Conservation (phyloP, 176 grass and related monocot species). For the Guadua angustifolia region DNA sequence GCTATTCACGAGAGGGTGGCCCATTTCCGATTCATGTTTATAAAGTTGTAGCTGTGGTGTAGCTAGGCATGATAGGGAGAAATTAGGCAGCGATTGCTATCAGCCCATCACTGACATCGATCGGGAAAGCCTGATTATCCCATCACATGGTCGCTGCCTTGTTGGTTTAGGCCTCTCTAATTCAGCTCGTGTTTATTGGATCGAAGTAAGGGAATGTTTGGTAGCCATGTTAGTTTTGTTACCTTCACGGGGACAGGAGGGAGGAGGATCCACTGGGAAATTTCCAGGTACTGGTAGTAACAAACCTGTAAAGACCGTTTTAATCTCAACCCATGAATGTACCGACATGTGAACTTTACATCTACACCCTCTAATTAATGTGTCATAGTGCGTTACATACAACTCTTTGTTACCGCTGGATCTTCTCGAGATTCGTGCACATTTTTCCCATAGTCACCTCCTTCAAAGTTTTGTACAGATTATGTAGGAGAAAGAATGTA, state of each 20-base stretch:
- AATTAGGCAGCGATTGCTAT: background rate
- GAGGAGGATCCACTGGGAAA: background rate
- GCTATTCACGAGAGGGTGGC: slow-evolving; percentile 19
- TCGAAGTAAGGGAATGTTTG: background rate
- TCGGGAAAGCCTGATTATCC: background rate
- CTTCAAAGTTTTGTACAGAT: too few species aligned
- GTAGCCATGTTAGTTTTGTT: background rate
- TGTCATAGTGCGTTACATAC: too few species aligned
- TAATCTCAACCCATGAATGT: too few species aligned
- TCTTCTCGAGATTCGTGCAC: too few species aligned
- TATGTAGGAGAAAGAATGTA: too few species aligned
- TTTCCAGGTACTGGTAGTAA: background rate
- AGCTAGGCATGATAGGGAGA: background rate
- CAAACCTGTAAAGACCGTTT: too few species aligned
- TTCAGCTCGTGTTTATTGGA: background rate
- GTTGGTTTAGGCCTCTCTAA: background rate
- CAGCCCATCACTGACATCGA: background rate
- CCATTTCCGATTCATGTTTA: slow-evolving; percentile 3
- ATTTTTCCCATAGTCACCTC: too few species aligned
- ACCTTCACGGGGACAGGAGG: too few species aligned
- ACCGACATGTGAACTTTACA: too few species aligned
- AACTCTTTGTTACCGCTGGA: too few species aligned
- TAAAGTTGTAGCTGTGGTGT: background rate
- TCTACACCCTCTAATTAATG: too few species aligned
- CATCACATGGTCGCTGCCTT: background rate